Evolutionary conservation across 164 flowering plant genomes (phyloP).

Genomic region (Chloranthus sessilifolius): DNA sequence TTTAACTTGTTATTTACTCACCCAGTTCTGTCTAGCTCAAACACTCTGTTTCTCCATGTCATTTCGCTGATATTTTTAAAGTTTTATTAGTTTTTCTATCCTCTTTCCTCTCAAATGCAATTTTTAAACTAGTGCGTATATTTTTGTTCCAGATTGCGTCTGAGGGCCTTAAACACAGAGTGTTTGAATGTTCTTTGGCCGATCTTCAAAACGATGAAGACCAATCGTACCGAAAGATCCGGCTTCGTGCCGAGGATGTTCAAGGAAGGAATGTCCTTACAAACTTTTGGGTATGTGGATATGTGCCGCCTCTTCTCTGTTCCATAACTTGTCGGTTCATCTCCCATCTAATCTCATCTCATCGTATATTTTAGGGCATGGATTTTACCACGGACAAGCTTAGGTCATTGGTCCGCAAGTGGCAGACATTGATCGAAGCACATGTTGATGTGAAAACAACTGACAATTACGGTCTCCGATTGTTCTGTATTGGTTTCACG

Average conservation of each 20-base stretch:
- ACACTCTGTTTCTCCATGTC: no score
- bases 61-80: no score
- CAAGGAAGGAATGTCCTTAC: slow-evolving; percentile 78
- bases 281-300: slow-evolving; percentile 52
- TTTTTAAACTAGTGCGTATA: no score
- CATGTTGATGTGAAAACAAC: slow-evolving; percentile 91
- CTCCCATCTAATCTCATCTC: neutral
- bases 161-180: slow-evolving; percentile 77
- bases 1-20: no score
- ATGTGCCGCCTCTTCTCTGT: no score
- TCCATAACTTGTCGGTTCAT: no score
- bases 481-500: slow-evolving; percentile 85
- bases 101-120: no score
- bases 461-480: slow-evolving; percentile 55
- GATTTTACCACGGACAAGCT: slow-evolving; percentile 79
- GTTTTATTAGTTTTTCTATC: no score
- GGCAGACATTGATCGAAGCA: slow-evolving; percentile 81
- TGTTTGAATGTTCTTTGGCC: slow-evolving; percentile 62
- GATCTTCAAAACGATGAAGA: slow-evolving; percentile 83
- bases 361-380: slow-evolving; percentile 58
- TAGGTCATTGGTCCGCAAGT: slow-evolving; percentile 71
- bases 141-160: no score
- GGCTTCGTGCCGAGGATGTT: slow-evolving; percentile 79
- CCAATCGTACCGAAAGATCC: slow-evolving; percentile 71
- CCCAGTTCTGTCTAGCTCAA: no score